Conservation (phyloP, 768 basidiomycete species). For the Naganishia onofrii region DNA sequence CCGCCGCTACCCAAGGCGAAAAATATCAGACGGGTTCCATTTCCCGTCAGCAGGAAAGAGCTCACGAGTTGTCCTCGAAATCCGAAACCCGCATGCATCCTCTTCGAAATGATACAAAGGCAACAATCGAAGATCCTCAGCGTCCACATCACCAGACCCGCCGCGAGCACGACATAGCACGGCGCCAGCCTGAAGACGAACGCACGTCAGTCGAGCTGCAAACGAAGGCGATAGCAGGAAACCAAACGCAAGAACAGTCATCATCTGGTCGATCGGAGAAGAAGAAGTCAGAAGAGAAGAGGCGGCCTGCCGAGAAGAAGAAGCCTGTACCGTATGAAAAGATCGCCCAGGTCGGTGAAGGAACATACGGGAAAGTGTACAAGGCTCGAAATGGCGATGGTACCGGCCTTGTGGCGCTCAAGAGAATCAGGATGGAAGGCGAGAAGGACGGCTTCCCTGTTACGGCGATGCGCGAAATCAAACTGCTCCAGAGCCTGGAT, state of each 20-base stretch:
- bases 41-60: neutral
- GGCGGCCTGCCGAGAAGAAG: constrained; percentile 26
- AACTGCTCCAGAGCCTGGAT: constrained; percentile 82
- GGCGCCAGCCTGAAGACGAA: neutral
- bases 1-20: neutral
- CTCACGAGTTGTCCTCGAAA: neutral
- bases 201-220: neutral
- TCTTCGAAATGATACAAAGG: neutral
- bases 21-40: neutral
- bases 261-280: neutral
- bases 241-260: neutral
- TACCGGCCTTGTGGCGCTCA: constrained; percentile 79
- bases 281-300: constrained; percentile 12
- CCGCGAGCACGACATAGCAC: neutral
- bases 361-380: constrained; percentile 97
- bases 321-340: constrained; percentile 62
- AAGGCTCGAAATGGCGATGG: constrained; percentile 82
- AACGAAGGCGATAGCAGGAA: neutral
- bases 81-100: neutral
- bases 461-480: constrained; percentile 98
- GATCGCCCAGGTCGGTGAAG: constrained; percentile 91
- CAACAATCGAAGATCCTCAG: neutral
- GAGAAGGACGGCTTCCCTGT: constrained; percentile 98
- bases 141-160: neutral
- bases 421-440: constrained; percentile 95